Conservation (phyloP, 163 green algal genomes). For the Trebouxiophyceae sp. region DNA sequence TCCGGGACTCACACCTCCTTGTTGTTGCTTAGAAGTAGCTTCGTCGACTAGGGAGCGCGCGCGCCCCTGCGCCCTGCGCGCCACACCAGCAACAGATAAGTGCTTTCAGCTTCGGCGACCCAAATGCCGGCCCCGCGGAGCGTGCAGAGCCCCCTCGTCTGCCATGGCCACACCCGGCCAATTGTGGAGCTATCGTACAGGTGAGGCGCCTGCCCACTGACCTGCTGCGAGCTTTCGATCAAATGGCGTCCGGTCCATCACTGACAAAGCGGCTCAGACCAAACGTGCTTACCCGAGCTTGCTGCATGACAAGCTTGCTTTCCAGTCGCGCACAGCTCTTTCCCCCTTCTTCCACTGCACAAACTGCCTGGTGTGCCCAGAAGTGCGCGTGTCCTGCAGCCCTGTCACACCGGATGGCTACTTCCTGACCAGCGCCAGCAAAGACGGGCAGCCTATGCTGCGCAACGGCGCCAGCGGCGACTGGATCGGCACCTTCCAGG, state of each 20-base stretch:
- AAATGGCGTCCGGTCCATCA: no score
- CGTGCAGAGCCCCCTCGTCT: slow-evolving; percentile 69
- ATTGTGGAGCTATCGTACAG: slow-evolving; percentile 90
- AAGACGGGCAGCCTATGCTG: slow-evolving; percentile 97
- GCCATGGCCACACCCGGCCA: slow-evolving; percentile 81
- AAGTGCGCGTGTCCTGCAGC: no score
- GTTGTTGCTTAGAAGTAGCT: no score
- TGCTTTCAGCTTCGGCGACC: no score
- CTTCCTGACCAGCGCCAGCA: slow-evolving; percentile 90
- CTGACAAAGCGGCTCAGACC: no score
- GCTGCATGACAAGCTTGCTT: background rate
- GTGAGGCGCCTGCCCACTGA: slow-evolving; percentile 23
- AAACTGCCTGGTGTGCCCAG: no score
- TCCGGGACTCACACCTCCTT: no score
- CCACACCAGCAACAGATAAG: no score
- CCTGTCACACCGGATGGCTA: slow-evolving; percentile 86
- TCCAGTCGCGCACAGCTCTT: no score
- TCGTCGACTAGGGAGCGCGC: no score
- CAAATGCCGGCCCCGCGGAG: slow-evolving; percentile 9
- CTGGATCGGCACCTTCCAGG: slow-evolving; percentile 98
- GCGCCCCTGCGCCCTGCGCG: no score
- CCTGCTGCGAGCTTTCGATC: no score
- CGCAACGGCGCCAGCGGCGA: slow-evolving; percentile 89
- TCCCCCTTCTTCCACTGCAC: background rate
- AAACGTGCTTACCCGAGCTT: background rate